These are phyloP conservation scores for Rhodotorula glutinis DNA, from an alignment of 1,284 basidiomycete species.

Conservation along the genomic window DNA sequence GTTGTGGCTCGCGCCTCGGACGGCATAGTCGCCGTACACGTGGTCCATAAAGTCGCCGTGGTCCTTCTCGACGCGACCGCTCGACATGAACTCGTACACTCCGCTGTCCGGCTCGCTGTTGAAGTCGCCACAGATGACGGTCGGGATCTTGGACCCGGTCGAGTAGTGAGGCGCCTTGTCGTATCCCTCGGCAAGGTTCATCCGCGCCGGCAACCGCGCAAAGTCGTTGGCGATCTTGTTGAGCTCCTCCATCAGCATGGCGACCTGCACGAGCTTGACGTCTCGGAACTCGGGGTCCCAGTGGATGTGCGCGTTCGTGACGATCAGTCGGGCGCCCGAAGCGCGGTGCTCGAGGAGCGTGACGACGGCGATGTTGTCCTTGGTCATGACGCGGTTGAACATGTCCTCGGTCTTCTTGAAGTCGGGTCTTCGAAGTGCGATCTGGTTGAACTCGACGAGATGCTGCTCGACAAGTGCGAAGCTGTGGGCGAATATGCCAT, in stretches of 20 bases:
- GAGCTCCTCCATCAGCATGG: constrained; percentile 86
- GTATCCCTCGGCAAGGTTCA: constrained; percentile 48
- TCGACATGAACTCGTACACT: constrained; percentile 86
- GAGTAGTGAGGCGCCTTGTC: constrained; percentile 62
- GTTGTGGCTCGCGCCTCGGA: constrained; percentile 78
- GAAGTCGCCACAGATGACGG: constrained; percentile 90
- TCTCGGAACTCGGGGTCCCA: constrained; percentile 93
- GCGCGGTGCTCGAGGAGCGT: constrained; percentile 81
- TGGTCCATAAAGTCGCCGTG: constrained; percentile 93
- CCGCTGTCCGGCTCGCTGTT: constrained; percentile 85
- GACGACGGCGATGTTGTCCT: constrained; percentile 90
- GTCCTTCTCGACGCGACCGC: constrained; percentile 61
- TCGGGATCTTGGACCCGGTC: constrained; percentile 82
- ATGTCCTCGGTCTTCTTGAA: constrained; percentile 99
- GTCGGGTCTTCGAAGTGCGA: constrained; percentile 88
- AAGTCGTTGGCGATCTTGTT: constrained; percentile 85
- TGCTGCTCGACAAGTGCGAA: constrained; percentile 92
- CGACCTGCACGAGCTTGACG: constrained; percentile 95
- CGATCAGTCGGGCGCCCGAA: constrained; percentile 80
- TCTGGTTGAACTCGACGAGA: constrained; percentile 88
- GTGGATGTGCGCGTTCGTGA: constrained; percentile 87
- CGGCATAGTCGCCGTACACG: constrained; percentile 86
- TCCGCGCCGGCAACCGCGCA: constrained; percentile 73
- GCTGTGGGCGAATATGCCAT: constrained; percentile 51
- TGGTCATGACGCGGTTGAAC: constrained; percentile 97